Percentiles rank a stretch among this genome's conserved stretches.
These are phyloP conservation scores for Cyclotella sp. DNA, from an alignment of 108 stramenopile species.

Conservation along the genomic window DNA sequence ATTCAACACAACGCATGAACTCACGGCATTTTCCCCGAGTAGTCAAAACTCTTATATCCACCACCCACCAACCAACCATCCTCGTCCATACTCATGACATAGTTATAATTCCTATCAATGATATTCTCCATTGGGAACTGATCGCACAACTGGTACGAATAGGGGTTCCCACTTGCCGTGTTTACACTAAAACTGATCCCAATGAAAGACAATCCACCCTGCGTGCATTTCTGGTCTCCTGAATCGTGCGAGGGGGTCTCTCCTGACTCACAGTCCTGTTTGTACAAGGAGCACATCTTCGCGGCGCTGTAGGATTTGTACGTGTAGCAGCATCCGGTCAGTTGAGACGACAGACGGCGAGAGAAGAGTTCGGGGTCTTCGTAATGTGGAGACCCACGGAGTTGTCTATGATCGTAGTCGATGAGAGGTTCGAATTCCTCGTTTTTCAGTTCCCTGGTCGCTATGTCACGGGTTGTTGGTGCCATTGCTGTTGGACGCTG, in stretches of 20 bases:
- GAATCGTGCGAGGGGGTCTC: slow-evolving; percentile 83
- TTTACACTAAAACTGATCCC: slow-evolving; percentile 87
- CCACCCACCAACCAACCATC: slow-evolving; percentile 93
- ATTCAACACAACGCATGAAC: slow-evolving; percentile 77
- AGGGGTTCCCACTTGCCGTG: slow-evolving; percentile 82
- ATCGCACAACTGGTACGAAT: slow-evolving; percentile 88
- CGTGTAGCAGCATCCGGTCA: slow-evolving; percentile 80
- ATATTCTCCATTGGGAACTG: slow-evolving; percentile 94
- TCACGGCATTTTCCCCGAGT: slow-evolving; percentile 94
- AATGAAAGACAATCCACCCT: slow-evolving; percentile 83
- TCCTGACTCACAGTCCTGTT: slow-evolving; percentile 69
- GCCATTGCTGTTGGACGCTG: slow-evolving; percentile 1
- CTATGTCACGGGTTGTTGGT: background rate
- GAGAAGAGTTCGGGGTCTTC: slow-evolving; percentile 21
- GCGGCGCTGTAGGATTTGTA: slow-evolving; percentile 67
- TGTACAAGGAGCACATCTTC: slow-evolving; percentile 72
- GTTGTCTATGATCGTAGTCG: slow-evolving; percentile 1
- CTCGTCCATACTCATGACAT: slow-evolving; percentile 93
- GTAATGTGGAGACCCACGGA: background rate
- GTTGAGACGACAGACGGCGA: slow-evolving; percentile 54
- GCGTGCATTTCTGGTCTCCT: slow-evolving; percentile 72
- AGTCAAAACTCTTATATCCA: slow-evolving; percentile 91
- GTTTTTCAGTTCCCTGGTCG: slow-evolving; percentile 4
- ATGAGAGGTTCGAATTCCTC: background rate
- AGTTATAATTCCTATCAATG: slow-evolving; percentile 87